A percentile compares a stretch with the other conserved stretches of the same genome.
These are phyloP conservation scores for Ascochyta koolunga DNA, from an alignment of 2,329 filamentous ascomycete genomes.

Conservation along the genomic window DNA sequence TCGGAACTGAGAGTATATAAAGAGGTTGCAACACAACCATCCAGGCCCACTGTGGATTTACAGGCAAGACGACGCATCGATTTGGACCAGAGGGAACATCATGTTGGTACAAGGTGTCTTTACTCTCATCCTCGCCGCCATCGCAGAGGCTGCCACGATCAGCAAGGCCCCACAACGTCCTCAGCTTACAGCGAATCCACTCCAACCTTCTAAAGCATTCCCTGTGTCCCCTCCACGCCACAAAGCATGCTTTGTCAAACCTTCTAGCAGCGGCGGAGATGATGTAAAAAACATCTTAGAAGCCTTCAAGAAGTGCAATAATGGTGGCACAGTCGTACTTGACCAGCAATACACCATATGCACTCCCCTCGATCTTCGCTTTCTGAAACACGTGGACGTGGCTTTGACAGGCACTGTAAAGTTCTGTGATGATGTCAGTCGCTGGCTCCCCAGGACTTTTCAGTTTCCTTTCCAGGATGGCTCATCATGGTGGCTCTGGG, in stretches of 20 bases:
- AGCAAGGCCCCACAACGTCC: conserved; percentile 33
- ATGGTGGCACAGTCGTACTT: conserved; percentile 67
- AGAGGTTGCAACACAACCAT: background rate
- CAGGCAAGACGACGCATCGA: background rate
- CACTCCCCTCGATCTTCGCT: conserved; percentile 69
- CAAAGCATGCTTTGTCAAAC: conserved; percentile 46
- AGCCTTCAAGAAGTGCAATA: conserved; percentile 65
- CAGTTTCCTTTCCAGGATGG: conserved; percentile 69
- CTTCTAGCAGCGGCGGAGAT: no score
- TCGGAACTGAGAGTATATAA: background rate
- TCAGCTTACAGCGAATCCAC: conserved; percentile 39
- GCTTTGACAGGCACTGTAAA: conserved; percentile 65
- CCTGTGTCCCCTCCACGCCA: conserved; percentile 21
- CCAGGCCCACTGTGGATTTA: background rate
- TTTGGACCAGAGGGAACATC: background rate
- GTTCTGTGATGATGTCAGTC: conserved; percentile 70
- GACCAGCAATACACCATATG: conserved; percentile 65
- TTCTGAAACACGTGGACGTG: conserved; percentile 67
- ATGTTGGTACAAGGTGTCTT: background rate
- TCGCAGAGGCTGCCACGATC: background rate
- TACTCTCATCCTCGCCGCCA: background rate
- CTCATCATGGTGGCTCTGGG: conserved; percentile 60
- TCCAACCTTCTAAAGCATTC: conserved; percentile 42
- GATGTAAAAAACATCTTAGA: conserved; percentile 54
- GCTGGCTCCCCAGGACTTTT: conserved; percentile 70